Evolutionary conservation across 2,329 filamentous ascomycete species (phyloP), one percentile per base, ranked within the genome.

Genomic region (Fusarium compactum): DNA sequence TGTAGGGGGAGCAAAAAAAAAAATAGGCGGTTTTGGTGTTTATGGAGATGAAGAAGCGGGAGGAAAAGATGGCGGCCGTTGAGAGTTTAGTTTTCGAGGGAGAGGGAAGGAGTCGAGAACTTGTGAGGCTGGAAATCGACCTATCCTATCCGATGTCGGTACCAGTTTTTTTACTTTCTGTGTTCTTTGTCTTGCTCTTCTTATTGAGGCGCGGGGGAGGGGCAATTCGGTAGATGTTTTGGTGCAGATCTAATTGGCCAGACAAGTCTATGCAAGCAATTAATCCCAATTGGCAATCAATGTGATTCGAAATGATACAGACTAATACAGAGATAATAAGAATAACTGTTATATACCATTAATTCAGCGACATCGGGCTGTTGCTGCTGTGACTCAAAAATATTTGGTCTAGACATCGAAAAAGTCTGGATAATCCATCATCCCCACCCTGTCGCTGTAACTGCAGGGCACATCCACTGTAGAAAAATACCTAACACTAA

Each of bases 391-490:
- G 66, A 67, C 52, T 70, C 69, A 70, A 69, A 30, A 25, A 43
- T 24, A 27, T 47, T 44, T 45, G 24, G 32, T 29, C 47, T 29
- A 46, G 30, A 45, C 47, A 44, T 51, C 22, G 25, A 43, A 40
- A 59, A 53, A 71, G 54, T 54, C 50, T 72, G 59, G 67, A 62
- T 73, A 73, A 69, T 73, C 53, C 29, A 50, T 71, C 63, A 60
- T 73, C 67, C 71, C 34, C 38, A 14, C 65, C 38, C 38, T 14
- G 25, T 6, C 16, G 16, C 47, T 51, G 45, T 30, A 38, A 27
- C 47, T 59, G 32, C 51, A 58, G 62, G 15, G 46, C 50, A 9
- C 14, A 32, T 11, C 44, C 51, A 47, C 46, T 62, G 32, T 30
- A 61, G 16, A 32, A 29, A 18, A 24, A 18, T 54, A 34, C 58